Conservation (phyloP, 1,284 basidiomycete genomes). For the Hypsizygus ulmarius region DNA sequence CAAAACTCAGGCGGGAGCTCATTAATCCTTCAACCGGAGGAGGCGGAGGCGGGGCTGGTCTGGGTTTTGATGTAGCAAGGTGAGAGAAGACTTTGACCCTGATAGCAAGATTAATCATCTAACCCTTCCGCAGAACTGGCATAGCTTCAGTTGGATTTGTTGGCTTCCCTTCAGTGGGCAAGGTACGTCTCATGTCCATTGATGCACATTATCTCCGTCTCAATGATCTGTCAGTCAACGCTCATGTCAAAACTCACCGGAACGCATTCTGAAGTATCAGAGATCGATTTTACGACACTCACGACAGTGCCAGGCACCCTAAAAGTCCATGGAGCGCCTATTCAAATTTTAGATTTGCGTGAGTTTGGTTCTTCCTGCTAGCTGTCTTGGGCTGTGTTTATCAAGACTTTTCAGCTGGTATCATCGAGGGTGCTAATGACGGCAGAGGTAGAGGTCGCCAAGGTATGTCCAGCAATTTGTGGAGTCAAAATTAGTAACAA, state of each 20-base stretch:
- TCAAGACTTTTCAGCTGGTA: conserved; percentile 66
- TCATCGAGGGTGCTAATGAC: conserved; percentile 98
- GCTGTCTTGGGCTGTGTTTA: conserved; percentile 10
- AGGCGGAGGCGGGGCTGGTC: conserved; percentile 79
- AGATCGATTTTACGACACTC: conserved; percentile 96
- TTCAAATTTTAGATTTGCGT: conserved; percentile 86
- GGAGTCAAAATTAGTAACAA: not conserved
- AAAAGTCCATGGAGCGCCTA: conserved; percentile 91
- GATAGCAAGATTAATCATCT: conserved; percentile 2
- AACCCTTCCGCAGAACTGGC: conserved; percentile 64
- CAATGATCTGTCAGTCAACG: conserved; percentile 65
- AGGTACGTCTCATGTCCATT: conserved; percentile 48
- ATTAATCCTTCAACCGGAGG: conserved; percentile 77
- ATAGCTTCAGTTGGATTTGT: conserved; percentile 97
- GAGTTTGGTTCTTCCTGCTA: conserved; percentile 39
- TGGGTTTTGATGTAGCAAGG: conserved; percentile 94
- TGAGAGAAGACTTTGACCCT: conserved; percentile 16
- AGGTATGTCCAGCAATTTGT: conserved; percentile 45
- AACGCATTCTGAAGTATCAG: conserved; percentile 96
- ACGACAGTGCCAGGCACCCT: conserved; percentile 95
- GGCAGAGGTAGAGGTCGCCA: conserved; percentile 97
- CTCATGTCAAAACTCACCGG: conserved; percentile 98
- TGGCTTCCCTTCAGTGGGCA: conserved; percentile 83
- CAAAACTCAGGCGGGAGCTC: conserved; percentile 94
- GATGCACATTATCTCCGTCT: not conserved